These are phyloP conservation scores for Aphanomyces euteiches DNA, from an alignment of 352 stramenopile genomes.

Conservation along the genomic window DNA sequence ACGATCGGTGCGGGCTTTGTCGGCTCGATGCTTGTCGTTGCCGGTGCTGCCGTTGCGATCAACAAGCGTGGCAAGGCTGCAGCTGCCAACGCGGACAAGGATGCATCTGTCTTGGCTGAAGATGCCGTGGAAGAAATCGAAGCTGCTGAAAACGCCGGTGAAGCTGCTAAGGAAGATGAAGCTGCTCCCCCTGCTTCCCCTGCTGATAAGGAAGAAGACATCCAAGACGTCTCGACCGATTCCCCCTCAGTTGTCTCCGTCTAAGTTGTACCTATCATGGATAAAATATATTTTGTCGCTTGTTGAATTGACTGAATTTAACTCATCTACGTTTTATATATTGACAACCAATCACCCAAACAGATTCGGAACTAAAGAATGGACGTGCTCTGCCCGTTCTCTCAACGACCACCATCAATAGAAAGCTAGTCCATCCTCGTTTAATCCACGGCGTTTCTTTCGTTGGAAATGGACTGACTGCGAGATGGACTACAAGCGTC, in stretches of 20 bases:
- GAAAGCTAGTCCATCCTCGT: too few relatives aligned
- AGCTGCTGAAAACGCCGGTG: conserved; percentile 21
- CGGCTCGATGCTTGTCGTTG: neutral
- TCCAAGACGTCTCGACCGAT: conserved; percentile 13
- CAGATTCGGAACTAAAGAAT: too few relatives aligned
- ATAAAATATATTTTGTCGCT: neutral
- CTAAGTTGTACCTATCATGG: neutral
- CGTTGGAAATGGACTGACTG: too few relatives aligned
- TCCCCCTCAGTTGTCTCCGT: conserved; percentile 21
- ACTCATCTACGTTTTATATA: neutral
- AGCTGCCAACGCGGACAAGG: neutral
- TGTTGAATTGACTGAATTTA: neutral
- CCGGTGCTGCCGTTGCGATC: neutral
- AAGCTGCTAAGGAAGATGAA: neutral
- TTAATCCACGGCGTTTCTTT: too few relatives aligned
- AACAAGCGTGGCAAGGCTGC: neutral
- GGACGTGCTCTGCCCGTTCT: too few relatives aligned
- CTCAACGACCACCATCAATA: too few relatives aligned
- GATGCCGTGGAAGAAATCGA: conserved; percentile 26
- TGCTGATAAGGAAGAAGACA: conserved; percentile 16
- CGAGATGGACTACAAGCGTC: too few relatives aligned
- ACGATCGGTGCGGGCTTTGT: neutral
- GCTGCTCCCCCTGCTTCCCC: conserved; percentile 5
- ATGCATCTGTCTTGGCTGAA: conserved; percentile 23
- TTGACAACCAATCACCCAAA: neutral